Percentiles rank a stretch among this genome's conserved stretches.
phyloP scores from a whole-genome alignment of 2,329 filamentous ascomycete genomes.

The Fusarium buharicum region DNA sequence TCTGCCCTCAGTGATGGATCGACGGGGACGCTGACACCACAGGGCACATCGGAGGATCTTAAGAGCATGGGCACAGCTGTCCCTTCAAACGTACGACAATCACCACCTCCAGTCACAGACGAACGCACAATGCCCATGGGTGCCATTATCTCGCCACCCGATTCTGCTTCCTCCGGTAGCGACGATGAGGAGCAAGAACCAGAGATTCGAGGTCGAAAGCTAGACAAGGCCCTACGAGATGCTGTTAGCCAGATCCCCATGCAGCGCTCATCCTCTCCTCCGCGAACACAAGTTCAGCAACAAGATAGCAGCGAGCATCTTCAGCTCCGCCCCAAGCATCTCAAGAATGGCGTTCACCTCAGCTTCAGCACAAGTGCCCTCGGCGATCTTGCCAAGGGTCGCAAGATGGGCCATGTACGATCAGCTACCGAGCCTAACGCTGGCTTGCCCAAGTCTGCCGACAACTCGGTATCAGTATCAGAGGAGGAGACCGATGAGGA shows the following conservation, averaged over 20 bases:
- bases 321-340: slow-evolving; percentile 48
- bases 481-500: slow-evolving; percentile 73
- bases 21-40: slow-evolving; percentile 56
- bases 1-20: slow-evolving; percentile 44
- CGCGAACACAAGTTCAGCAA: slow-evolving; percentile 20
- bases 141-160: slow-evolving; percentile 90
- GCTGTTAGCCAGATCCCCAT: slow-evolving; percentile 82
- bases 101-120: slow-evolving; percentile 82
- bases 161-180: slow-evolving; percentile 82
- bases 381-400: slow-evolving; percentile 54
- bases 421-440: slow-evolving; percentile 67
- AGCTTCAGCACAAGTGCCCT: slow-evolving; percentile 61
- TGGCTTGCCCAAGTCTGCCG: slow-evolving; percentile 57
- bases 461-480: slow-evolving; percentile 62
- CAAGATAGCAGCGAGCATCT: slow-evolving; percentile 61
- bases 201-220: slow-evolving; percentile 58
- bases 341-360: slow-evolving; percentile 54
- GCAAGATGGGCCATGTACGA: slow-evolving; percentile 61
- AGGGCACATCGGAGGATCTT: slow-evolving; percentile 62
- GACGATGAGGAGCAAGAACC: slow-evolving; percentile 81
- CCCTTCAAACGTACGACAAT: slow-evolving; percentile 74
- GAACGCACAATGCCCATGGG: slow-evolving; percentile 78
- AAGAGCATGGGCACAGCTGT: slow-evolving; percentile 53
- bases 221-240: slow-evolving; percentile 76
- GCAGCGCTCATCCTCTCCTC: slow-evolving; percentile 60